These are phyloP conservation scores for peach (Prunus persica) DNA, from an alignment of 306 rosid species.

Conservation along the genomic window Prunus_persica_NCBIv2 NC_034009.1:24701501-24702000, in stretches of 20 bases:
- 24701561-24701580: conserved; percentile 17
- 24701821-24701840: not conserved
- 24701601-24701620: not conserved
- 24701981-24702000: conserved; percentile 79
- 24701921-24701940: conserved; percentile 74
- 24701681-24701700: not conserved
- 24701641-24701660: not conserved
- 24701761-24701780: conserved; percentile 4
- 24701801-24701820: conserved; percentile 18
- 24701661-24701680: not conserved
- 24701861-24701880: conserved; percentile 58
- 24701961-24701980: conserved; percentile 90
- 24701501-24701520: conserved; percentile 29
- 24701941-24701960: conserved; percentile 89
- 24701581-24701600: not conserved
- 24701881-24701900: conserved; percentile 95
- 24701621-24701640: not conserved
- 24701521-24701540: conserved; percentile 4
- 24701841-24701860: not conserved
- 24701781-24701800: not conserved
- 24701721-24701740: not conserved
- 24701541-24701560: conserved; percentile 5
- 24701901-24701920: conserved; percentile 91
- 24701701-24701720: not conserved
- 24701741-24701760: conserved; percentile 16